These are phyloP conservation scores for Penicillium hesseltinei DNA, from an alignment of 2,329 filamentous ascomycete species.

Conservation along the genomic window DNA sequence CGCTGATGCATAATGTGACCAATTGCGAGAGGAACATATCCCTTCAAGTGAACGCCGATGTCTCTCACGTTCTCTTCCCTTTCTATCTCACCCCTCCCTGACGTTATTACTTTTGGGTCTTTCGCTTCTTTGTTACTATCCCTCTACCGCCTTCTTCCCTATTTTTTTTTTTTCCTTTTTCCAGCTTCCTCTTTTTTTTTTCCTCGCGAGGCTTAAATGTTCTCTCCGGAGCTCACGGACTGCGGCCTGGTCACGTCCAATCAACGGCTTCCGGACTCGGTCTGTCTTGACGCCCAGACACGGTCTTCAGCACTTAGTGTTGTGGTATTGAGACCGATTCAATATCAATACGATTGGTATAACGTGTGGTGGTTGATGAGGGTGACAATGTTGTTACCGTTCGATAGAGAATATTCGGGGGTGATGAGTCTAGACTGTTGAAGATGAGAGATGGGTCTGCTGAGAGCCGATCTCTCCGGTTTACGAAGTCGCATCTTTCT, in stretches of 20 bases:
- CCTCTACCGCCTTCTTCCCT: constrained; percentile 10
- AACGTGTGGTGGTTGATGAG: neutral
- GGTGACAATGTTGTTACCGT: neutral
- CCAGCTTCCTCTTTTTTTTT: constrained; percentile 15
- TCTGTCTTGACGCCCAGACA: neutral
- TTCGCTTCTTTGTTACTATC: constrained; percentile 9
- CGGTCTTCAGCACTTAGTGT: neutral
- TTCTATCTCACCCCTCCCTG: constrained; percentile 17
- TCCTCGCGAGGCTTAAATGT: constrained; percentile 13
- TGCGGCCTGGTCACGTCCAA: constrained; percentile 4
- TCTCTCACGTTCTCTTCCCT: constrained; percentile 20
- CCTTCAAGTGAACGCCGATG: constrained; percentile 15
- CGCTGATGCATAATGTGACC: constrained; percentile 25
- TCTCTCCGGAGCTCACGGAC: constrained; percentile 4
- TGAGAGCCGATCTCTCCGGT: constrained; percentile 14
- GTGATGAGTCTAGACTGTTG: constrained; percentile 11
- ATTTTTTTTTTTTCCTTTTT: constrained; percentile 18
- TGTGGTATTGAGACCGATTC: neutral
- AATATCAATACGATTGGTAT: constrained; percentile 3
- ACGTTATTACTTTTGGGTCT: constrained; percentile 11
- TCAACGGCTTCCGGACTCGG: neutral
- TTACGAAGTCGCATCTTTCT: constrained; percentile 31
- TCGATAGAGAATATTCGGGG: constrained; percentile 6
- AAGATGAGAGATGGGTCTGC: constrained; percentile 6
- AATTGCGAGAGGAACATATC: constrained; percentile 15